A percentile compares a stretch with the other conserved stretches of the same genome.
Conservation (phyloP, 1,284 basidiomycete species). For the Ceratobasidium sp. region DNA sequence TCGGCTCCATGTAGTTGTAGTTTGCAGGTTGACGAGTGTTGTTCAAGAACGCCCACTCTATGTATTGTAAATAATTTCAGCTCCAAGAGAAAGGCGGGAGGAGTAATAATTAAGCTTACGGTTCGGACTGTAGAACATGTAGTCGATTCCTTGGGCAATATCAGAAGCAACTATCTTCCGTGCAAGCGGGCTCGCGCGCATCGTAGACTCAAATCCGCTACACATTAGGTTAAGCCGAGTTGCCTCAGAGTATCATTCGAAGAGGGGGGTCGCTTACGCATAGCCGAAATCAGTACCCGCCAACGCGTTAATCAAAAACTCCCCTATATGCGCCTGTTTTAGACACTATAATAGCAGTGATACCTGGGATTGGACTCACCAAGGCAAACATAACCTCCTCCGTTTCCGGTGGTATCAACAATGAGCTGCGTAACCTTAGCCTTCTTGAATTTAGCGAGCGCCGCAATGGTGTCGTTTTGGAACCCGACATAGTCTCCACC, state of each 20-base stretch:
- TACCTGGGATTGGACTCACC: no score
- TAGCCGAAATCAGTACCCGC: conserved; percentile 66
- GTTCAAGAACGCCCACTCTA: conserved; percentile 65
- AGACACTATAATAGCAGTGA: no score
- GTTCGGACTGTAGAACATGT: conserved; percentile 26
- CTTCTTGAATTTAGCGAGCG: conserved; percentile 64
- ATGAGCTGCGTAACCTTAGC: conserved; percentile 67
- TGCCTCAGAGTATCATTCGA: conserved; percentile 52
- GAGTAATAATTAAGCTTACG: no score
- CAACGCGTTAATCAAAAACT: conserved; percentile 53
- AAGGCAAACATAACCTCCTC: conserved; percentile 59
- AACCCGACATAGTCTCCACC: conserved; percentile 63
- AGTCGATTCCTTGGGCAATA: conserved; percentile 34
- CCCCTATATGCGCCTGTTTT: conserved; percentile 62
- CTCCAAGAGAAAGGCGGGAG: conserved; percentile 46
- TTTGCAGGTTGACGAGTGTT: conserved; percentile 62
- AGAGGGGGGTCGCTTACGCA: conserved; percentile 59
- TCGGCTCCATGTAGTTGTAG: conserved; percentile 67
- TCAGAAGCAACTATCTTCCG: conserved; percentile 31
- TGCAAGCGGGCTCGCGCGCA: conserved; percentile 51
- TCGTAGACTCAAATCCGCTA: conserved; percentile 67
- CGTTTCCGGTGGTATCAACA: conserved; percentile 73
- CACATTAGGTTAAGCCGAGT: conserved; percentile 12
- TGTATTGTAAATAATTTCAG: conserved; percentile 46
- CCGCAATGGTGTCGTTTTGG: conserved; percentile 66